Base-by-base conservation (phyloP, 2,329 filamentous ascomycete species). In the Camillea tinctor region DNA sequence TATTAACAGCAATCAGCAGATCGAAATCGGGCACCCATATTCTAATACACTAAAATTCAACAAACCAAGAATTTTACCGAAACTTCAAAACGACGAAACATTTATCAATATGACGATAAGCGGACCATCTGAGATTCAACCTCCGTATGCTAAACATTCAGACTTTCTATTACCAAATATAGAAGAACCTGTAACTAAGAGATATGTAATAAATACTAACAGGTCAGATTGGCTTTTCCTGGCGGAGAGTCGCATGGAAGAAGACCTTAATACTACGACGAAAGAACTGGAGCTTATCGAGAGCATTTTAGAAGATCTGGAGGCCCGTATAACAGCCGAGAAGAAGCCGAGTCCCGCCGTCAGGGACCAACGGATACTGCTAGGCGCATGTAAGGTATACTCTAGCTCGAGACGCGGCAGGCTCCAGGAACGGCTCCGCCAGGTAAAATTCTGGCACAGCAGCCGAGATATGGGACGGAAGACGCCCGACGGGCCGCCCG, bases 331-430 rank as follows among this genome's bases (percentile, higher is more conserved):
- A 6, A 20, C 53, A 30, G 52, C 52, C 11, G 51, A 60, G n/a
- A 52, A 26, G 11, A 22, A 36, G 48, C 22, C 44, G 1, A 57
- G n/a, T n/a, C 20, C n/a, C 21, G 26, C 36, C 20, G 55, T 59
- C 11, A 50, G 53, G 44, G 64, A 65, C 4, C 60, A 64, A 24
- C 52, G 62, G 48, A 55, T 67, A 19, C 56, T 66, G 1, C 66
- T 73, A 60, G 62, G 60, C 11, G 66, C 69, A 2, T 73, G 71
- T 20, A 64, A 64, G 11, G 68, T 70, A 52, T 70, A 69, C 51
- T 65, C 66, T 6, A 60, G 63, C 11, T 69, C 66, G 19, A 60
- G 67, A 2, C 66, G 62, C 15, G 57, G 63, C 57, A 63, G 70
- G 48, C 61, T 73, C 3, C 61, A 65, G 26, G 66, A 70, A 49